Evolutionary conservation across 1,284 basidiomycete species (phyloP), one percentile per base, ranked within the genome.

Genomic region (Leccinum griseonigrum): DNA sequence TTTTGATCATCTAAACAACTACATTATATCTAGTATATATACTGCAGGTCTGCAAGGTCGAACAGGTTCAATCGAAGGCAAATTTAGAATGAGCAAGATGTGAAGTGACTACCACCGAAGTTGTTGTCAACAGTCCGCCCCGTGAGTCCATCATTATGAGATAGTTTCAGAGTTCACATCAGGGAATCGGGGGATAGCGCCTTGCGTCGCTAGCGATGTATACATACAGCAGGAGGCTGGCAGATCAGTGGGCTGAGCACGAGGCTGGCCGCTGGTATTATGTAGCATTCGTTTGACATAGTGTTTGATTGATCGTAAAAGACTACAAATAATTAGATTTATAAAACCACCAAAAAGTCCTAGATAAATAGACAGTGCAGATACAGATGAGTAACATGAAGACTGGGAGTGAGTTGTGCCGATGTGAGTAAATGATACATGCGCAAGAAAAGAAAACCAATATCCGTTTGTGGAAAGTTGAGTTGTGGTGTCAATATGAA

Each of bases 341-440:
- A 18, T 40, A n/a, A 53, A 55, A 10, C 16, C 50, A 57, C 48
- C 54, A 34, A 56, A 66, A 58, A 63, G 36, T 48, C 51, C 26
- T 67, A 54, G 31, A 57, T 60, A 66, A 60, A 66, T 68, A 16
- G 32, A 40, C 13, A 40, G 56, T 60, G 66, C 59, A 68, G 48
- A 70, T 66, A 51, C 63, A 48, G 26, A 63, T 61, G 64, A 55
- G 46, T 70, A 56, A 31, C 53, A 48, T 63, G 65, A 40, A 38
- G 43, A 56, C 6, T 56, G 22, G 28, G 13, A 46, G 28, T 52
- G 50, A 13, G 57, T 55, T 55, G 68, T 57, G 53, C 52, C 46
- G 43, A 69, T 69, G 67, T 60, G 26, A 53, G 54, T 52, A 52
- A 58, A 61, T 68, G 58, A 60, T 67, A 64, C 61, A 64, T 72